A percentile compares a stretch with the other conserved stretches of the same genome.
These are phyloP conservation scores for Meyerozyma guilliermondii DNA, from an alignment of 1,139 yeast species.

Conservation along the genomic window DNA sequence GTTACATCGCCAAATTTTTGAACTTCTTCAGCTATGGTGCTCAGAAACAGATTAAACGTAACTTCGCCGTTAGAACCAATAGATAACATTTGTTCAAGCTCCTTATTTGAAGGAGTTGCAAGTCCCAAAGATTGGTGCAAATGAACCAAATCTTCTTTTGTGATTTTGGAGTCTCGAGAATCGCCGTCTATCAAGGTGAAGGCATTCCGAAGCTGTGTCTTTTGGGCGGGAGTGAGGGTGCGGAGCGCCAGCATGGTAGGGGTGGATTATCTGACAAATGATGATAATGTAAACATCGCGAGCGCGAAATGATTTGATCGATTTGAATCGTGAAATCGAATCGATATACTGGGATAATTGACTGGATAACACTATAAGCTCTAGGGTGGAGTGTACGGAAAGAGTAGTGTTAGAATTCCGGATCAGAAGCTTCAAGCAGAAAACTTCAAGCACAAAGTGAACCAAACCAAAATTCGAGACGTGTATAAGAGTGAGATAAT, in stretches of 20 bases:
- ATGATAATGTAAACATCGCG: neutral
- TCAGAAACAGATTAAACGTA: conserved; percentile 66
- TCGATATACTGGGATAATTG: too few relatives aligned
- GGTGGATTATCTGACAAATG: too few relatives aligned
- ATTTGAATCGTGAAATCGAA: too few relatives aligned
- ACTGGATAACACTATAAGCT: too few relatives aligned
- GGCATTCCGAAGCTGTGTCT: conserved; percentile 41
- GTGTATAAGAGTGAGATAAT: too few relatives aligned
- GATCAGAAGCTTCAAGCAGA: too few relatives aligned
- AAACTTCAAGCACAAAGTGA: too few relatives aligned
- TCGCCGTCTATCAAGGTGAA: conserved; percentile 77
- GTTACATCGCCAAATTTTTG: conserved; percentile 53
- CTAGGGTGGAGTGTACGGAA: too few relatives aligned
- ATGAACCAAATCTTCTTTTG: conserved; percentile 52
- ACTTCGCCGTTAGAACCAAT: conserved; percentile 23
- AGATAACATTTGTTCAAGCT: conserved; percentile 46
- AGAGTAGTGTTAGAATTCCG: too few relatives aligned
- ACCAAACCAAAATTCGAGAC: too few relatives aligned
- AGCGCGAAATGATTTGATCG: too few relatives aligned
- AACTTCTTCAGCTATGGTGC: conserved; percentile 59
- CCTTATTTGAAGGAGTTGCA: conserved; percentile 34
- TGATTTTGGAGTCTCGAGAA: conserved; percentile 62
- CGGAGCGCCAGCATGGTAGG: conserved; percentile 32
- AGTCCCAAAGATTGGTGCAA: conserved; percentile 49
- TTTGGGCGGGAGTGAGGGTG: conserved; percentile 37